phyloP scores from a whole-genome alignment of 164 flowering plant species.

The Warburgia ugandensis region DNA sequence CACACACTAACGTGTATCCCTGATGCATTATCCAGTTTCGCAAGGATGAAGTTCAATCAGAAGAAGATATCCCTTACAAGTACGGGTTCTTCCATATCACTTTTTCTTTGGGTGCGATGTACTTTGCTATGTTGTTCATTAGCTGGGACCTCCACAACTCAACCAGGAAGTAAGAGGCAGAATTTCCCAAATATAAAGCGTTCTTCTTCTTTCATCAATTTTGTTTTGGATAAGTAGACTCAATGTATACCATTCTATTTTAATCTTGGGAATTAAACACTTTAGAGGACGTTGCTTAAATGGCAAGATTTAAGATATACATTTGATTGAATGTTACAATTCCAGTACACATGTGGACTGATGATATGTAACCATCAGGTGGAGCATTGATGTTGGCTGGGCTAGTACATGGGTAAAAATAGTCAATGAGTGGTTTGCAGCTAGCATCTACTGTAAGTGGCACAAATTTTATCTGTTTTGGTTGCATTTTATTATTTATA shows the following conservation, averaged over 20 bases:
- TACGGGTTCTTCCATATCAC: conserved; percentile 84
- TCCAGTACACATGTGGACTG: neutral
- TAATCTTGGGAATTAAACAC: neutral
- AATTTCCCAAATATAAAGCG: neutral
- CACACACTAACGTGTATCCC: conserved; percentile 1
- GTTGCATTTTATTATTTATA: neutral
- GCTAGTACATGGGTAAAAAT: conserved; percentile 96
- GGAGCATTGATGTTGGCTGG: conserved; percentile 98
- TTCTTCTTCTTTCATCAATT: too few species aligned
- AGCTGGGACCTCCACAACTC: conserved; percentile 73
- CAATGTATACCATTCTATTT: conserved; percentile 1
- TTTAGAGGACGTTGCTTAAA: neutral
- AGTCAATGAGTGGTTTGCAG: conserved; percentile 91
- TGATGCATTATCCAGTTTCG: conserved; percentile 45
- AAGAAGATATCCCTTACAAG: conserved; percentile 73
- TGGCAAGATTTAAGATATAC: too few species aligned
- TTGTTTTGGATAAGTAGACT: too few species aligned
- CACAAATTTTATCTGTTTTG: neutral
- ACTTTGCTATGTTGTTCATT: conserved; percentile 90
- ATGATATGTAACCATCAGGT: conserved; percentile 34
- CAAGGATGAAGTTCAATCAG: conserved; percentile 39
- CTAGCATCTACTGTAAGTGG: conserved; percentile 63
- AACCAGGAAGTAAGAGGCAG: conserved; percentile 44
- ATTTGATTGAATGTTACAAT: too few species aligned
- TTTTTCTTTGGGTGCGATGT: conserved; percentile 87